Evolutionary conservation across 495 filamentous ascomycete species (phyloP).

Genomic region (Penicillium verhagenii): DNA sequence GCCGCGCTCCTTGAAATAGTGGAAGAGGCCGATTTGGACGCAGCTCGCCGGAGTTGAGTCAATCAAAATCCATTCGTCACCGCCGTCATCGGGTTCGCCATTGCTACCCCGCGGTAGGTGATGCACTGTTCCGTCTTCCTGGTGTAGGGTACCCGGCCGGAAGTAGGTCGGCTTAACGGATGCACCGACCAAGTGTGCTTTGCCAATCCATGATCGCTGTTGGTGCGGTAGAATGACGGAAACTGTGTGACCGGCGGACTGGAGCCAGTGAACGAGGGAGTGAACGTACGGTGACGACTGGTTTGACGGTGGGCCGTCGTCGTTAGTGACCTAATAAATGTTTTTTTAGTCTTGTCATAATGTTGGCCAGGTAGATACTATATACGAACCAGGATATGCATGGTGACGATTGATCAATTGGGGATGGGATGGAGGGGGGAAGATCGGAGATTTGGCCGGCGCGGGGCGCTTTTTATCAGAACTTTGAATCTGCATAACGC

Average conservation of each 20-base stretch:
- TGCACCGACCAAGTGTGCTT: slow-evolving; percentile 89
- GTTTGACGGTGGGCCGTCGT: slow-evolving; percentile 91
- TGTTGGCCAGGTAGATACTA: neutral
- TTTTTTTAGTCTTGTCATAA: neutral
- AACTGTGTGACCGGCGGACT: slow-evolving; percentile 74
- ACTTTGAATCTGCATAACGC: neutral
- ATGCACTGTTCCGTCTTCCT: slow-evolving; percentile 67
- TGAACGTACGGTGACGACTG: slow-evolving; percentile 92
- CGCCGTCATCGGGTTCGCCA: slow-evolving; percentile 58
- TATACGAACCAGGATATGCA: slow-evolving; percentile 46
- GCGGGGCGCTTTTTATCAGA: slow-evolving; percentile 13
- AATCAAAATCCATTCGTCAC: slow-evolving; percentile 91
- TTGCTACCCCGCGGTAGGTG: slow-evolving; percentile 51
- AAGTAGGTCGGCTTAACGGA: slow-evolving; percentile 88
- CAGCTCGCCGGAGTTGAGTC: slow-evolving; percentile 86
- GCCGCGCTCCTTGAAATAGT: slow-evolving; percentile 77
- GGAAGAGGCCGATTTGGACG: slow-evolving; percentile 84
- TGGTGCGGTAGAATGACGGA: slow-evolving; percentile 87
- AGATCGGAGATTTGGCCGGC: slow-evolving; percentile 16
- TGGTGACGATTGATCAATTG: slow-evolving; percentile 20
- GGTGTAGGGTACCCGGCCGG: slow-evolving; percentile 60
- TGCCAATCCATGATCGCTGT: slow-evolving; percentile 96
- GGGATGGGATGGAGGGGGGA: slow-evolving; percentile 17
- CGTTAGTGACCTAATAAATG: slow-evolving; percentile 69
- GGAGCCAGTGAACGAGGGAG: slow-evolving; percentile 75